A percentile compares a stretch with the other conserved stretches of the same genome.
phyloP scores from a whole-genome alignment of 2,329 filamentous ascomycete species.

The Chrysosporium queenslandicum region DNA sequence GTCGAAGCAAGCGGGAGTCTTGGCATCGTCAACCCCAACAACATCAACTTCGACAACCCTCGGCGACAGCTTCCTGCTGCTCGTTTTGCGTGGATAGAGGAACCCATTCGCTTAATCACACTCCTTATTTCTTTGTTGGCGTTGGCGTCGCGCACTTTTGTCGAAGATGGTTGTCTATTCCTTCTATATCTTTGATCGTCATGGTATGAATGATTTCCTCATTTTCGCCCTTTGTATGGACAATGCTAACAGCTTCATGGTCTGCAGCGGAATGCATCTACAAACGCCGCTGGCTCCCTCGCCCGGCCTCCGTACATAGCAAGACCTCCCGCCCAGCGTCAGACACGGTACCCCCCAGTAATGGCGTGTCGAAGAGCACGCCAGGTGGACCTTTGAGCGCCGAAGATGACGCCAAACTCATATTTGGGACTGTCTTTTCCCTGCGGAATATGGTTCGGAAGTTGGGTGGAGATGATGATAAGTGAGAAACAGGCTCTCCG shows the following conservation, averaged over 20 bases:
- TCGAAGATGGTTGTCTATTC: conserved; percentile 80
- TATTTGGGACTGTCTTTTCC: conserved; percentile 95
- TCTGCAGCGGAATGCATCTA: conserved; percentile 88
- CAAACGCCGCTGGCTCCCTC: conserved; percentile 69
- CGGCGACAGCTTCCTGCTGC: no score
- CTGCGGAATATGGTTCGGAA: conserved; percentile 94
- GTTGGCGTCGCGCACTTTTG: not conserved
- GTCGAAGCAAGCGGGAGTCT: not conserved
- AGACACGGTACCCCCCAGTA: conserved; percentile 36
- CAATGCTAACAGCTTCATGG: not conserved
- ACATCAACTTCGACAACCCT: not conserved
- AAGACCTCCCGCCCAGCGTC: conserved; percentile 27
- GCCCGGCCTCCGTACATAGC: conserved; percentile 38
- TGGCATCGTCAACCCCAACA: not conserved
- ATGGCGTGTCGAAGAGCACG: conserved; percentile 36
- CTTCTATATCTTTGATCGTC: conserved; percentile 97
- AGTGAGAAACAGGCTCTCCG: conserved; percentile 31
- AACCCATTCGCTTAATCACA: not conserved
- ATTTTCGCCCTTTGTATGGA: no score
- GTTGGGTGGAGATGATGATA: conserved; percentile 83
- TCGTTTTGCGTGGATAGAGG: no score
- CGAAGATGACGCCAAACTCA: conserved; percentile 84
- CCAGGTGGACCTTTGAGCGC: conserved; percentile 29
- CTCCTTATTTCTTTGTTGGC: not conserved
- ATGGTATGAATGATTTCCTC: no score